Percentiles rank a stretch among this genome's conserved stretches.
These are phyloP conservation scores for Peribolospora baueri DNA, from an alignment of 768 basidiomycete species.

Conservation along the genomic window DNA sequence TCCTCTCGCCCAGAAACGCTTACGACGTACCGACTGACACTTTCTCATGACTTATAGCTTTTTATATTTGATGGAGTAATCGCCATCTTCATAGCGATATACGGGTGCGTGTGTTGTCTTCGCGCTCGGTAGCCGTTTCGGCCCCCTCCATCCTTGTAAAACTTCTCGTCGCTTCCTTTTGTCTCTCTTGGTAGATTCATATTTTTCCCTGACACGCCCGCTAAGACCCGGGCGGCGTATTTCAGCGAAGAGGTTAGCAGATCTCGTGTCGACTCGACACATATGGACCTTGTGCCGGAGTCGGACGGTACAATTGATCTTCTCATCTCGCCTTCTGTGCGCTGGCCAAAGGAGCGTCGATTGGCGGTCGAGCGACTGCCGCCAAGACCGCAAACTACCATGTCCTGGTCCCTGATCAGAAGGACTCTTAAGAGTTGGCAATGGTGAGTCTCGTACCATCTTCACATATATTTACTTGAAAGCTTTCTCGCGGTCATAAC, in stretches of 20 bases:
- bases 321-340: background rate
- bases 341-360: constrained; percentile 5
- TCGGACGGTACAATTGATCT: no score
- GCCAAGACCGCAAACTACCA: background rate
- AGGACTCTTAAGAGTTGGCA: constrained; percentile 4
- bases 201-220: constrained; percentile 46
- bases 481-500: no score
- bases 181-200: constrained; percentile 48
- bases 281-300: no score
- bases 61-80: constrained; percentile 50
- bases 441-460: constrained; percentile 1
- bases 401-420: constrained; percentile 3
- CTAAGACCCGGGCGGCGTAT: constrained; percentile 39
- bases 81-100: constrained; percentile 10
- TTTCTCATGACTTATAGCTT: background rate
- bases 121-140: no score
- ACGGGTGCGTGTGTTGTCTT: no score
- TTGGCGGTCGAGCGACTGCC: constrained; percentile 12
- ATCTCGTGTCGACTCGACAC: background rate
- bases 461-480: background rate
- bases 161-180: constrained; percentile 23
- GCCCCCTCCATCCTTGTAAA: background rate
- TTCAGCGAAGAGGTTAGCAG: constrained; percentile 28
- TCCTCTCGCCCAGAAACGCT: no score
- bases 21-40: no score